A percentile compares a stretch with the other conserved stretches of the same genome.
These are phyloP conservation scores for Fraxinus xanthoxyloides DNA, from an alignment of 305 asterid genomes.

Conservation along the genomic window DNA sequence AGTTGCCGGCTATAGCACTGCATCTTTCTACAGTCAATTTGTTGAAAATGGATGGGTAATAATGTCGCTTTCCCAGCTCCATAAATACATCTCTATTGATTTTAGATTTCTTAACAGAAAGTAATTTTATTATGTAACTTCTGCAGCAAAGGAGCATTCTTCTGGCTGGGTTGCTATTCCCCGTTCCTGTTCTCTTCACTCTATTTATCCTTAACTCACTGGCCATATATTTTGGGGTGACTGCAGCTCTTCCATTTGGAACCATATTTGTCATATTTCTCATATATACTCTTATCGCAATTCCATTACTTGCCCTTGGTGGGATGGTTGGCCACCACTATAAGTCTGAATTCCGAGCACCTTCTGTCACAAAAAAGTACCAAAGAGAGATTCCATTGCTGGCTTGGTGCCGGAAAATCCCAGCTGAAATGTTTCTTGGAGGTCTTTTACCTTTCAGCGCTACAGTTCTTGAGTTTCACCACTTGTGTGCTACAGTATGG, in stretches of 20 bases:
- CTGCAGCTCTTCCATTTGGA: conserved; percentile 72
- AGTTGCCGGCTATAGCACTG: conserved; percentile 71
- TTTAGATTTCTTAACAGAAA: conserved; percentile 5
- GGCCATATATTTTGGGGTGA: conserved; percentile 51
- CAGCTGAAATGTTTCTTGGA: conserved; percentile 72
- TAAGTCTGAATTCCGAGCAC: conserved; percentile 44
- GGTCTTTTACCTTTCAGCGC: conserved; percentile 89
- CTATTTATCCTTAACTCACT: conserved; percentile 53
- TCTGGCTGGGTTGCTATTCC: conserved; percentile 54
- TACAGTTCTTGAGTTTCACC: conserved; percentile 65
- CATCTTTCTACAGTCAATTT: conserved; percentile 63
- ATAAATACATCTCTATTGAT: conserved; percentile 5
- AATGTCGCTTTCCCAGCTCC: conserved; percentile 9
- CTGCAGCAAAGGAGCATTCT: conserved; percentile 61
- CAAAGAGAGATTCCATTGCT: conserved; percentile 55
- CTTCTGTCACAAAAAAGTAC: conserved; percentile 46
- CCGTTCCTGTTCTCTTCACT: conserved; percentile 47
- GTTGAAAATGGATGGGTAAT: conserved; percentile 72
- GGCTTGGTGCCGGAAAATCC: conserved; percentile 66
- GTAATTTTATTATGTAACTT: neutral
- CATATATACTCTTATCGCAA: conserved; percentile 46
- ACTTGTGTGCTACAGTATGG: conserved; percentile 73
- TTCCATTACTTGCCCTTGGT: conserved; percentile 64
- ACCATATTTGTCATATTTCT: conserved; percentile 52
- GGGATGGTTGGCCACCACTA: conserved; percentile 56